Percentiles rank a stretch among this genome's conserved stretches.
phyloP scores from a whole-genome alignment of 78 protist genomes.

The Anaeramoeba ignava region DNA sequence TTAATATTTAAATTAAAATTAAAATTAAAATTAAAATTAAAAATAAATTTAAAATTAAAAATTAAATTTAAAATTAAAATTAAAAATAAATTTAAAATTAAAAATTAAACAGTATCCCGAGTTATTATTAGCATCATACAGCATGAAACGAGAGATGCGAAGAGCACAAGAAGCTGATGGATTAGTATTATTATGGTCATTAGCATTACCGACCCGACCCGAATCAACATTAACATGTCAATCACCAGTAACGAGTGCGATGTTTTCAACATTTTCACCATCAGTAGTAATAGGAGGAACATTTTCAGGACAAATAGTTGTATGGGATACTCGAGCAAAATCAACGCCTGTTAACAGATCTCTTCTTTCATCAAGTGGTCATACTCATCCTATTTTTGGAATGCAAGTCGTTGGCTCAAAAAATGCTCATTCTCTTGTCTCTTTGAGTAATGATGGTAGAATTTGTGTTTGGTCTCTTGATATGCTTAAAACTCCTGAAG shows the following conservation, averaged over 20 bases:
- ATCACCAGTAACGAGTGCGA: no score
- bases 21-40: no score
- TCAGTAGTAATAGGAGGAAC: conserved; percentile 56
- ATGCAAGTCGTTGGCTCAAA: conserved; percentile 48
- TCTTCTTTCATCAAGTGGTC: conserved; percentile 48
- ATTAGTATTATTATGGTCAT: conserved; percentile 43
- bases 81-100: no score
- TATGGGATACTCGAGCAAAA: conserved; percentile 69
- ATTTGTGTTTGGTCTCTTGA: conserved; percentile 63
- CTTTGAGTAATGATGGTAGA: conserved; percentile 55
- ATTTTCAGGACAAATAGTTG: conserved; percentile 52
- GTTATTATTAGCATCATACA: conserved; percentile 38
- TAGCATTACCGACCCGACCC: conserved; percentile 38
- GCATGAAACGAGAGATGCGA: conserved; percentile 30
- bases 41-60: no score
- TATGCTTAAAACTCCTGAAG: conserved; percentile 46
- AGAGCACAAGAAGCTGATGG: conserved; percentile 73
- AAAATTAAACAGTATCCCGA: conserved; percentile 54
- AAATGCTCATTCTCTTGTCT: conserved; percentile 55
- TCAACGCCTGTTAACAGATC: conserved; percentile 58
- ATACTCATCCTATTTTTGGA: conserved; percentile 59
- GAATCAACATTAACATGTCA: conserved; percentile 45
- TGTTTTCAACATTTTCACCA: no score
- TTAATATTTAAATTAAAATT: no score
- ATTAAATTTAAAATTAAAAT: no score